Conservation (phyloP, 2,329 filamentous ascomycete genomes). For the Fusarium haematococcum region DNA sequence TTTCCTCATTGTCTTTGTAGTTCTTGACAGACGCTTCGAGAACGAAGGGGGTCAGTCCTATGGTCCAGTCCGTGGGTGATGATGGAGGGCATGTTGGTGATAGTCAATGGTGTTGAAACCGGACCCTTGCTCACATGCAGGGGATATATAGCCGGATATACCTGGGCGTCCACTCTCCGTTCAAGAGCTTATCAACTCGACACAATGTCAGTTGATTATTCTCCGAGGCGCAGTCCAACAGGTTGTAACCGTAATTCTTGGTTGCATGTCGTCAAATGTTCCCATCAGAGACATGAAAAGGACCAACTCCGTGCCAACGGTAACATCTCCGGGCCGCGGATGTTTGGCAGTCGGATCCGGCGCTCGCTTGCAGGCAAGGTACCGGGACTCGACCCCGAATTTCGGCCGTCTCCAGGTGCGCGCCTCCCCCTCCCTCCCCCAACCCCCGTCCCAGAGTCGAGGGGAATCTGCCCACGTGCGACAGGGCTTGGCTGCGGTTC, state of each 20-base stretch:
- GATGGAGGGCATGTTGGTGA: constrained; percentile 15
- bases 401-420: constrained; percentile 5
- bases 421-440: background rate
- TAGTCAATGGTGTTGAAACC: constrained; percentile 17
- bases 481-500: constrained; percentile 39
- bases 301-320: constrained; percentile 6
- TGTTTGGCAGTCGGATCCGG: constrained; percentile 10
- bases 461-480: constrained; percentile 42
- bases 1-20: background rate
- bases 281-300: background rate
- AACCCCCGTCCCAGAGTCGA: background rate
- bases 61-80: background rate
- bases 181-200: constrained; percentile 15
- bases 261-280: background rate
- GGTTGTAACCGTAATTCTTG: background rate
- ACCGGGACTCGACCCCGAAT: constrained; percentile 5
- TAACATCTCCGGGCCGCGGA: constrained; percentile 1
- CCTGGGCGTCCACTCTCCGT: constrained; percentile 13
- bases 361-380: constrained; percentile 2
- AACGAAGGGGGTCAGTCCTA: background rate
- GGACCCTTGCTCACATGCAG: constrained; percentile 13
- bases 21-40: background rate
- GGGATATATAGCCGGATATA: constrained; percentile 11
- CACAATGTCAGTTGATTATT: constrained; percentile 3
- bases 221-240: constrained; percentile 1